Percentiles rank a stretch among this genome's conserved stretches.
phyloP scores from a whole-genome alignment of 2,329 filamentous ascomycete genomes.

The Fonsecaea monophora region DNA sequence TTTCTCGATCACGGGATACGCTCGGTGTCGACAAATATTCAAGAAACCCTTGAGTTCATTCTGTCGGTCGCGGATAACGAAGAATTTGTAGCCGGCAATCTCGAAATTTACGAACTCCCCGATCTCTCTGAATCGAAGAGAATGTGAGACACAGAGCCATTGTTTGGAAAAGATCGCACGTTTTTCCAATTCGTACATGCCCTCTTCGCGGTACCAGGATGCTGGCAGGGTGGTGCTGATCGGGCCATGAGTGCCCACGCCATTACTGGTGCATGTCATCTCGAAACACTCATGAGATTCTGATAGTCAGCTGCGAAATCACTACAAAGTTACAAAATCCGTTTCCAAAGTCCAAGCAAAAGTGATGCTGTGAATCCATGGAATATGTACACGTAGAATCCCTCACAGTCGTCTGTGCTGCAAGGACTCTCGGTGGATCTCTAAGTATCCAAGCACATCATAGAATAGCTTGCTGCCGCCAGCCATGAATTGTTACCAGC shows the following conservation, averaged over 20 bases:
- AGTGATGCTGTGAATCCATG: background rate
- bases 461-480: background rate
- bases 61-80: constrained; percentile 59
- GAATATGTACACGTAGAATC: background rate
- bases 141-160: constrained; percentile 52
- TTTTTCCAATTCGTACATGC: constrained; percentile 59
- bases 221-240: constrained; percentile 48
- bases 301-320: background rate
- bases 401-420: background rate
- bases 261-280: constrained; percentile 1
- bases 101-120: constrained; percentile 49
- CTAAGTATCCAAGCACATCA: background rate
- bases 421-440: background rate
- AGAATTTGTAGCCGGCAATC: constrained; percentile 60
- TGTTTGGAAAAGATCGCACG: constrained; percentile 59
- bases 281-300: background rate
- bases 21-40: constrained; percentile 68
- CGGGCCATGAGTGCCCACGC: constrained; percentile 6
- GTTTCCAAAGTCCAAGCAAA: background rate
- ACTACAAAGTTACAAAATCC: background rate
- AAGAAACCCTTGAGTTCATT: constrained; percentile 66
- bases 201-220: constrained; percentile 58
- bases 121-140: constrained; percentile 56
- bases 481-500: constrained; percentile 3
- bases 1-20: constrained; percentile 59